Evolutionary conservation across 768 basidiomycete genomes (phyloP), one percentile per base, ranked within the genome.

Genomic region (Hericium rajendrae): DNA sequence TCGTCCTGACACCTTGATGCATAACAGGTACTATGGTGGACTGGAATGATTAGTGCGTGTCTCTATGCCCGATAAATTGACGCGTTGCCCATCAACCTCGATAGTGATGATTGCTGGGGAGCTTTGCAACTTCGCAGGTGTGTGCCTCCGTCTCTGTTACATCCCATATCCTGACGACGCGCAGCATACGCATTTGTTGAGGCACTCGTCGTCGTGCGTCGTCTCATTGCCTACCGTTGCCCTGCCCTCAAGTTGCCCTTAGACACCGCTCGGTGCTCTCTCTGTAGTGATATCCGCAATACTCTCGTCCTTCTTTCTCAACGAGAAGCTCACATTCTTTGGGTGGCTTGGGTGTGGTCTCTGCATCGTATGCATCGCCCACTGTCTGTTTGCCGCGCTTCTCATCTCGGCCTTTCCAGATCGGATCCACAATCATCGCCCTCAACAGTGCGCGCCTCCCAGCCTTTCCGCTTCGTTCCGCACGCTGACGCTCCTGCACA

Each of bases 241-340:
- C 58, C 51, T 56, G 48, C 49, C 39, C 37, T 50, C 52, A 56
- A 39, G 54, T 53, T 38, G 50, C 26, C 52, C 22, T 58, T 61
- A 88, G 85, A 98, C 95, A 40, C 97, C 95, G 2, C 81, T 99
- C 64, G 95, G 95, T 43, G 94, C 95, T 8, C 81, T 99, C 55
- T 94, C 93, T 18, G 97, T 99, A 63, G 97, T 99, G 62, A 78
- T 98, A 61, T 95, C 86, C 69, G 94, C 94, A 52, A 88, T 95
- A 38, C 74, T 97, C 16, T 94, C 94, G 6, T 94, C 91, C 32
- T 76, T 95, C 62, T 91, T 98, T 74, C 86, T 99, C 65, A 84
- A 94, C 51, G 95, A 97, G 70, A 91, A 78, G 55, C 80, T 99
- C 48, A 89, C 86, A 38, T 91, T 97, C 72, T 98, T 99, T 68